These are phyloP conservation scores for Podila clonocystis DNA, from an alignment of 192 early-diverging fungal genomes.

Conservation along the genomic window DNA sequence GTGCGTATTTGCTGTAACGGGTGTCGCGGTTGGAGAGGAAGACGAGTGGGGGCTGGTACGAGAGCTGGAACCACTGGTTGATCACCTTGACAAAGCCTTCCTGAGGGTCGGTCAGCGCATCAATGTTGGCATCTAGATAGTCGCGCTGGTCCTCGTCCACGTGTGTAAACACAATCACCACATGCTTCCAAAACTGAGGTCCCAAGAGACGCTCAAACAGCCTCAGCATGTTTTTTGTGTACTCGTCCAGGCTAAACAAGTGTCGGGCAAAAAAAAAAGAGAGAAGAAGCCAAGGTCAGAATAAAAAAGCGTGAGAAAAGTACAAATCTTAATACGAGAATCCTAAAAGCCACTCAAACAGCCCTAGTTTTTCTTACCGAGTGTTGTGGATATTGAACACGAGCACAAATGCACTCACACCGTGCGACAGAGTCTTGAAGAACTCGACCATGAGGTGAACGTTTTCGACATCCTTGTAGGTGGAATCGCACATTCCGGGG, in stretches of 20 bases:
- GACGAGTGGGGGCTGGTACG: slow-evolving; percentile 55
- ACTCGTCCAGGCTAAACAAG: slow-evolving; percentile 57
- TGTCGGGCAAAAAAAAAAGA: neutral
- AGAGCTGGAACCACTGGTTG: slow-evolving; percentile 53
- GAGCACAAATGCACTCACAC: slow-evolving; percentile 64
- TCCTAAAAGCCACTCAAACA: no score
- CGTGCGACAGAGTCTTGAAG: slow-evolving; percentile 58
- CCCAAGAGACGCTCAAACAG: slow-evolving; percentile 59
- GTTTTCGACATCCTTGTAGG: slow-evolving; percentile 52
- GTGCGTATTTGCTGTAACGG: slow-evolving; percentile 55
- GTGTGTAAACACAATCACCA: slow-evolving; percentile 64
- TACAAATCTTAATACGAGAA: no score
- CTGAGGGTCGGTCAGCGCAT: slow-evolving; percentile 50
- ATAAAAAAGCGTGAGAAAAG: no score
- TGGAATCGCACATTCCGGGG: slow-evolving; percentile 61
- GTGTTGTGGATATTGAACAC: slow-evolving; percentile 64
- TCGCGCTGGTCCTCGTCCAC: slow-evolving; percentile 60
- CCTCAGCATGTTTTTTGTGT: slow-evolving; percentile 62
- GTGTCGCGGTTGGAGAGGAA: slow-evolving; percentile 59
- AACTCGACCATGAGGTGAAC: slow-evolving; percentile 60
- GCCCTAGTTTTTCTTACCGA: slow-evolving; percentile 44
- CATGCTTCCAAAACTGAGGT: slow-evolving; percentile 63
- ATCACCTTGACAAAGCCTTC: slow-evolving; percentile 62
- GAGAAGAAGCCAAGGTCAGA: neutral
- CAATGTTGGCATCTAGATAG: slow-evolving; percentile 56